Evolutionary conservation across 2,329 filamentous ascomycete species (phyloP).

Genomic region (Pyrenochaeta sp.): DNA sequence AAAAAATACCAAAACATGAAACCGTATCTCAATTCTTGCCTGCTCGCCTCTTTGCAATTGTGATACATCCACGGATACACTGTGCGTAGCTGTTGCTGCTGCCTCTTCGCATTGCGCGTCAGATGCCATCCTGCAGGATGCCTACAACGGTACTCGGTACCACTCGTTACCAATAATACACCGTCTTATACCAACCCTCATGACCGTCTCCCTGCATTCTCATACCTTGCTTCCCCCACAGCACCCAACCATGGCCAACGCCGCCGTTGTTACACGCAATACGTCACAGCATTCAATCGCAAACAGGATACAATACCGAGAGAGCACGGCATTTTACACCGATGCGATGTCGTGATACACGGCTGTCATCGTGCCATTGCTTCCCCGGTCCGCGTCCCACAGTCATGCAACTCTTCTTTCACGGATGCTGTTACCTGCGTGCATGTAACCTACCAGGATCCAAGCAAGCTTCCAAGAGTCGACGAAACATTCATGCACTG

Average conservation of each 20-base stretch:
- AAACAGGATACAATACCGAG: conserved; percentile 10
- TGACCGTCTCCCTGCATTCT: background rate
- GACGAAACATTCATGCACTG: background rate
- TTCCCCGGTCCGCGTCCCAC: background rate
- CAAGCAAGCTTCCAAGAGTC: no score
- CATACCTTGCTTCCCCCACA: background rate
- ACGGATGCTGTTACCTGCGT: no score
- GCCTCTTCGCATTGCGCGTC: background rate
- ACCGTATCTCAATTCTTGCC: conserved; percentile 6
- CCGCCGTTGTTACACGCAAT: background rate
- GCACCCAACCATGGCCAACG: no score
- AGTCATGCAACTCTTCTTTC: background rate
- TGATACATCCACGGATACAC: no score
- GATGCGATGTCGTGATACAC: conserved; percentile 18
- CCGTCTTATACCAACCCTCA: conserved; percentile 1
- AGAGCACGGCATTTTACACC: no score
- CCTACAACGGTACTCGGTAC: no score
- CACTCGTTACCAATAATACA: background rate
- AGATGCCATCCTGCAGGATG: background rate
- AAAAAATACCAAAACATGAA: conserved; percentile 23
- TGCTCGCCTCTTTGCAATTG: background rate
- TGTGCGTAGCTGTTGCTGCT: no score
- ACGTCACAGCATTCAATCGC: conserved; percentile 3
- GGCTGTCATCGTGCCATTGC: conserved; percentile 11
- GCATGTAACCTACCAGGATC: no score